Evolutionary conservation across 345 rosid species (phyloP).

Genomic region (Sonneratia caseolaris): DNA sequence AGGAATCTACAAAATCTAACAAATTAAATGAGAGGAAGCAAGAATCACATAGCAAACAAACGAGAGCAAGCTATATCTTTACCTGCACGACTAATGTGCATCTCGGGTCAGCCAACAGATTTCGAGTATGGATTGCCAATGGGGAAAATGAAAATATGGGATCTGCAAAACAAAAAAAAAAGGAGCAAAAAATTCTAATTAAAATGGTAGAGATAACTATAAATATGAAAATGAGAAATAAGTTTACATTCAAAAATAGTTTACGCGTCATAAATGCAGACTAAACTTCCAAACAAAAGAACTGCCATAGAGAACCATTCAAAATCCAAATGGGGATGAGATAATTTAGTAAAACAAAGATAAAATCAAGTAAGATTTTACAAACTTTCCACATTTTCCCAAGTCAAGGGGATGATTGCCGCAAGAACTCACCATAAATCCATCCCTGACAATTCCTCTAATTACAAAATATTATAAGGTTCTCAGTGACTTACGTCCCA

Average conservation of each 20-base stretch:
- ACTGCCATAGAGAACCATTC: background rate
- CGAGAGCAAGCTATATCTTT: conserved; percentile 6
- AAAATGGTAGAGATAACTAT: background rate
- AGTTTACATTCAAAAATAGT: background rate
- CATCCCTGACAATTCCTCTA: background rate
- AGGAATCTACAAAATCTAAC: conserved; percentile 58
- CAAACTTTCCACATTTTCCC: no score
- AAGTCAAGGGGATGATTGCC: no score
- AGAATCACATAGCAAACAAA: background rate
- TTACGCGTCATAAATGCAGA: background rate
- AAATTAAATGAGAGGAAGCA: conserved; percentile 6
- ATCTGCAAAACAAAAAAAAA: conserved; percentile 32
- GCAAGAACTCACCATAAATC: no score
- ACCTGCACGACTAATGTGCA: conserved; percentile 99
- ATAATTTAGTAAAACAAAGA: no score
- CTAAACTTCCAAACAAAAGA: background rate
- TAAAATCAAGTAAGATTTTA: no score
- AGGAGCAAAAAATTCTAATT: background rate
- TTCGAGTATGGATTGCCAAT: conserved; percentile 86
- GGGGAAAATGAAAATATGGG: conserved; percentile 96
- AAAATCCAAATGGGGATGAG: no score
- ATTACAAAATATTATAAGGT: conserved; percentile 5
- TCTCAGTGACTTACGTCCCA: conserved; percentile 63
- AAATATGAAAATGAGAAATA: background rate
- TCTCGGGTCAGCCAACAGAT: conserved; percentile 78